Evolutionary conservation across 2,329 filamentous ascomycete species (phyloP).

Genomic region (Aspergillus cejpii): DNA sequence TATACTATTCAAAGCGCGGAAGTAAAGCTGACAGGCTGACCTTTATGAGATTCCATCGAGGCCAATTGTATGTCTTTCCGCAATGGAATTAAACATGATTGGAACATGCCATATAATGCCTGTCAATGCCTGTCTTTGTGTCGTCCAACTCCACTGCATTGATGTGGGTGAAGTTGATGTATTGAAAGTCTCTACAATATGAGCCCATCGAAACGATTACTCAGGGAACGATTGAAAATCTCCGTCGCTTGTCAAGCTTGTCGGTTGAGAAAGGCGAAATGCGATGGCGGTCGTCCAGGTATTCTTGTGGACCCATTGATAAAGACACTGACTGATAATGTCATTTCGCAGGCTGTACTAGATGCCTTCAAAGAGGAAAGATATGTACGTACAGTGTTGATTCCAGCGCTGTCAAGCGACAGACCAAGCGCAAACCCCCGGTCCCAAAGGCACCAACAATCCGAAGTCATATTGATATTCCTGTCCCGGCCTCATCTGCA

Average conservation of each 20-base stretch:
- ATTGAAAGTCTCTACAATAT: too few species aligned
- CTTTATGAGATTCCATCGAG: background rate
- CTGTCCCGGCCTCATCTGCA: background rate
- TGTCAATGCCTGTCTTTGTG: too few species aligned
- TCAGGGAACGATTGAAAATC: conserved; percentile 13
- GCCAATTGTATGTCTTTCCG: background rate
- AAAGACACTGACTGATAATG: background rate
- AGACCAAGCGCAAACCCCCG: background rate
- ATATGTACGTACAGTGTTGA: conserved; percentile 10
- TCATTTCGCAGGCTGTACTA: conserved; percentile 6
- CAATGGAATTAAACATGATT: too few species aligned
- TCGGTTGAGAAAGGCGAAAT: conserved; percentile 16
- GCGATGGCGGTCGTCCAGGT: conserved; percentile 15
- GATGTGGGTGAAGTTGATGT: too few species aligned
- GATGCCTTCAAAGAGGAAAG: conserved; percentile 8
- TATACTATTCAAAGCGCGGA: background rate
- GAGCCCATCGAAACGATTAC: conserved; percentile 2
- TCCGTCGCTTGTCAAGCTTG: conserved; percentile 15
- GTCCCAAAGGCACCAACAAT: background rate
- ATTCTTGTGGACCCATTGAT: background rate
- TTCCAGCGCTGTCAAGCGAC: background rate
- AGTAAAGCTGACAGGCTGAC: background rate
- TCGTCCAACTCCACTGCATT: too few species aligned
- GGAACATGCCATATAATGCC: too few species aligned
- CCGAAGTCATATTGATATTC: background rate